A percentile compares a stretch with the other conserved stretches of the same genome.
Evolutionary conservation across 78 protist species (phyloP).

Genomic region (Dictyostelium citrinum): DNA sequence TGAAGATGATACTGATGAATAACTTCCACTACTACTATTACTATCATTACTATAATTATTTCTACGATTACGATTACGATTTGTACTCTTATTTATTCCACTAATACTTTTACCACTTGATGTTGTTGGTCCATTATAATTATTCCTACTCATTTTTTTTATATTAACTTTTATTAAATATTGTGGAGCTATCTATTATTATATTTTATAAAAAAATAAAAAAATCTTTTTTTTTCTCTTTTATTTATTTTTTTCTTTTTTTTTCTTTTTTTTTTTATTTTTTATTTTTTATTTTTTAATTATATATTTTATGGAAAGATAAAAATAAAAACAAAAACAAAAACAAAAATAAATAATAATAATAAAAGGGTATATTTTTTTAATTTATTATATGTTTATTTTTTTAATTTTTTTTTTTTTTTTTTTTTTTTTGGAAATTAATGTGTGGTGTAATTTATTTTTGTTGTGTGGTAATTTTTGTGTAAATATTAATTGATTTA

Average conservation of each 20-base stretch:
- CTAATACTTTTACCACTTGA: constrained; percentile 3
- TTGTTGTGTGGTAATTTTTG: neutral
- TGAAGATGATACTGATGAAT: neutral
- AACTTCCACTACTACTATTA: neutral
- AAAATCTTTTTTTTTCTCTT: neutral
- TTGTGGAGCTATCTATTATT: no score
- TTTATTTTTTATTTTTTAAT: neutral
- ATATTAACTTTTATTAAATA: neutral
- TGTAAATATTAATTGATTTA: neutral
- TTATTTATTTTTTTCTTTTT: neutral
- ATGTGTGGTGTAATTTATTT: neutral
- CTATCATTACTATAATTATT: neutral
- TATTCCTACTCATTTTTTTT: neutral
- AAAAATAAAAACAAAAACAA: neutral
- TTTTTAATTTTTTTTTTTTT: neutral
- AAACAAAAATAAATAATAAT: neutral
- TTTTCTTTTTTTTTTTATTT: neutral
- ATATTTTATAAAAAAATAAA: neutral
- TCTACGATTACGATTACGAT: constrained; percentile 18
- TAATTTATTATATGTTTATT: neutral
- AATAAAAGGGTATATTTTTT: neutral
- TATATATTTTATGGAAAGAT: neutral
- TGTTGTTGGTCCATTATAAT: constrained; percentile 11
- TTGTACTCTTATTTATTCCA: constrained; percentile 6
- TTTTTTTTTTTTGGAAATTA: neutral